Base-by-base conservation (phyloP, 768 basidiomycete species). In the Mrakia frigida region DNA sequence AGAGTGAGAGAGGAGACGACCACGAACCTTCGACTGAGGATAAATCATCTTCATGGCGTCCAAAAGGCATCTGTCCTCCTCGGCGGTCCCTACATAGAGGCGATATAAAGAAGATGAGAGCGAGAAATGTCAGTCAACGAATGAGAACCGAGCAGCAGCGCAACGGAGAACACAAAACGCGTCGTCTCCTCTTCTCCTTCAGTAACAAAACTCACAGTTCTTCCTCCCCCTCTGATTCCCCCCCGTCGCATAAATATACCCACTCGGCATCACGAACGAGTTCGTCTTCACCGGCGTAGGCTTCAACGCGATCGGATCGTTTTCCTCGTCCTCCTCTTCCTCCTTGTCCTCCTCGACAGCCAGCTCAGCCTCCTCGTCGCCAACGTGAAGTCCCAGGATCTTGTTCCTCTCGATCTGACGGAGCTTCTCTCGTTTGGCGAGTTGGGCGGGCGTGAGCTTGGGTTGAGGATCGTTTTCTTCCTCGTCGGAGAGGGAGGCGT, bases 131-230 rank as follows among this genome's bases (percentile, higher is more conserved):
- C n/a, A n/a, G n/a, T n/a, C n/a, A n/a, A n/a, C n/a, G n/a, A n/a
- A n/a, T n/a, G n/a, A n/a, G n/a, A n/a, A n/a, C n/a, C n/a, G n/a
- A n/a, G n/a, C n/a, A n/a, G n/a, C n/a, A n/a, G n/a, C n/a, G n/a
- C n/a, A n/a, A n/a, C n/a, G n/a, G n/a, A n/a, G n/a, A n/a, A n/a
- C n/a, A n/a, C n/a, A n/a, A n/a, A n/a, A n/a, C n/a, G n/a, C n/a
- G n/a, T n/a, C n/a, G n/a, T n/a, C n/a, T n/a, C n/a, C n/a, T n/a
- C n/a, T n/a, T n/a, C n/a, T n/a, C n/a, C n/a, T n/a, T n/a, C n/a
- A n/a, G n/a, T n/a, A n/a, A n/a, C n/a, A 23, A 39, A 13, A 68
- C 65, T 68, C 39, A 68, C 65, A 68, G 65, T 21, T 28, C 35
- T 39, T 39, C 35, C 65, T 68, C 25, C 65, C 65, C 39, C 23